These are phyloP conservation scores for Ogataea methanolica DNA, from an alignment of 805 yeast genomes.

Conservation along the genomic window DNA sequence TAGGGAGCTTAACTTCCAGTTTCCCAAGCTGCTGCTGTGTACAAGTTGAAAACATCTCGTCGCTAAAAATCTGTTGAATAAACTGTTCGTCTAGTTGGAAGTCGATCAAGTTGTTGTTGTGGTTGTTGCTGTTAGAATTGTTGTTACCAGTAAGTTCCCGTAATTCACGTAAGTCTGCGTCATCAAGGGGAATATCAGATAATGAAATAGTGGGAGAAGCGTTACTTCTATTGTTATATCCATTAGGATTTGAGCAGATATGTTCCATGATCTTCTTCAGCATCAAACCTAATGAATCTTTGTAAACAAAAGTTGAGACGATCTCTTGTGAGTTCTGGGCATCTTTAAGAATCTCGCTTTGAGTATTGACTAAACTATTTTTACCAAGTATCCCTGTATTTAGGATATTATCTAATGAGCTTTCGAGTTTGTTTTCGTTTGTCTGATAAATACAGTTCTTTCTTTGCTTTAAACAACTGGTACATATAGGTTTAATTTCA, in stretches of 20 bases:
- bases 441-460: not conserved
- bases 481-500: slow-evolving; percentile 22
- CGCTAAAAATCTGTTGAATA: not conserved
- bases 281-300: not conserved
- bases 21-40: slow-evolving; percentile 5
- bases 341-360: not conserved
- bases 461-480: slow-evolving; percentile 16
- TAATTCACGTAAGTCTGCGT: not conserved
- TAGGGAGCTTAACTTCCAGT: slow-evolving; percentile 17
- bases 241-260: not conserved
- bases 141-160: not conserved
- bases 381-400: not conserved
- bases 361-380: too few relatives aligned
- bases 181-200: not conserved
- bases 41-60: too few relatives aligned
- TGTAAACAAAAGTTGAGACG: not conserved
- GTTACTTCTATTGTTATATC: not conserved
- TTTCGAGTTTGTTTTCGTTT: not conserved
- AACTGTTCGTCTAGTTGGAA: not conserved
- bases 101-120: not conserved
- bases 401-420: not conserved
- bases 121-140: not conserved
- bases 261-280: not conserved
- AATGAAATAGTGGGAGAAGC: not conserved
- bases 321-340: not conserved